Evolutionary conservation across 176 grass and related monocot species (phyloP).

Genomic region (Carex scoparia): DNA sequence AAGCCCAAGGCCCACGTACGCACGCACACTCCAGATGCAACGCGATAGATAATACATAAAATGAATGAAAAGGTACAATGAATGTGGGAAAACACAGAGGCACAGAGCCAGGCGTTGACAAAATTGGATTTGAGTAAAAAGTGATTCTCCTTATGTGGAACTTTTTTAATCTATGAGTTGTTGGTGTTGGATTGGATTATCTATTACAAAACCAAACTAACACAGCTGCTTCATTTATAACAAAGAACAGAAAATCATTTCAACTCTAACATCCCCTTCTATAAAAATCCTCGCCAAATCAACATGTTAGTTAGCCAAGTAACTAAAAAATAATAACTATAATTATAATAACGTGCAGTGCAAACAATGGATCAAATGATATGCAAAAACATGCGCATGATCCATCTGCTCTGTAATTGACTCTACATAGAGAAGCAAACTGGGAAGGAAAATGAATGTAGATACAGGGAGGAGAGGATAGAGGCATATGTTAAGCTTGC

Average conservation of each 20-base stretch:
- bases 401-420: background rate
- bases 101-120: background rate
- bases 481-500: background rate
- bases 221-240: background rate
- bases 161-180: background rate
- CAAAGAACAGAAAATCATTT: too few species aligned
- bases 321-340: background rate
- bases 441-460: background rate
- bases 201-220: background rate
- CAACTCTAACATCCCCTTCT: too few species aligned
- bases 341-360: background rate
- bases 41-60: background rate
- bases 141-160: background rate
- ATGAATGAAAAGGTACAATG: background rate
- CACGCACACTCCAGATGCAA: background rate
- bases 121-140: background rate
- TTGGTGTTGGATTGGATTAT: too few species aligned
- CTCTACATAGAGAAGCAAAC: background rate
- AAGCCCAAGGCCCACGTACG: background rate
- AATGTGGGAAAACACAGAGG: too few species aligned
- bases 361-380: background rate
- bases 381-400: background rate
- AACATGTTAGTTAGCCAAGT: background rate
- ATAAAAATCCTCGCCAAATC: background rate
- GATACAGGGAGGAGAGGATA: background rate